phyloP scores from a whole-genome alignment of 2,329 filamentous ascomycete species.

The Dichotomopilus funicola region DNA sequence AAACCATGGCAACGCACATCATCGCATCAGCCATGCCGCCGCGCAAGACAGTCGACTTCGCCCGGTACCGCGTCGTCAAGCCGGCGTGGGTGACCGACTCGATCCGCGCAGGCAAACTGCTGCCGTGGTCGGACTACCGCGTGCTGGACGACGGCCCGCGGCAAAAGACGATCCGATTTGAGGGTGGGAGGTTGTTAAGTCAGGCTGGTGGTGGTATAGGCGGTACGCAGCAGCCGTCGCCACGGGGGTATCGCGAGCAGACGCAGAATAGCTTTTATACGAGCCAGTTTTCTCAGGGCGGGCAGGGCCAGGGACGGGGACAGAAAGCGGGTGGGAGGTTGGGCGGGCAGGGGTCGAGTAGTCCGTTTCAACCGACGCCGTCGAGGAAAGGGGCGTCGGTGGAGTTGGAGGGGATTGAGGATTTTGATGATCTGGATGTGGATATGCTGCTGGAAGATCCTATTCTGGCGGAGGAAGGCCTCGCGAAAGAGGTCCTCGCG shows the following conservation, averaged over 20 bases:
- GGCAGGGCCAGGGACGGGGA: slow-evolving; percentile 1
- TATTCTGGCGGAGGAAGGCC: neutral
- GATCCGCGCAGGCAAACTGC: slow-evolving; percentile 67
- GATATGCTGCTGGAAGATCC: slow-evolving; percentile 23
- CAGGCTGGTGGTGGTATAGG: slow-evolving; percentile 42
- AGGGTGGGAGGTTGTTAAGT: slow-evolving; percentile 57
- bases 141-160: slow-evolving; percentile 77
- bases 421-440: slow-evolving; percentile 34
- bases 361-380: slow-evolving; percentile 19
- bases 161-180: slow-evolving; percentile 67
- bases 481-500: neutral
- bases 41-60: slow-evolving; percentile 87
- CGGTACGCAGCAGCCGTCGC: slow-evolving; percentile 35
- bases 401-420: slow-evolving; percentile 33
- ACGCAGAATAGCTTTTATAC: slow-evolving; percentile 79
- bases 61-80: slow-evolving; percentile 83
- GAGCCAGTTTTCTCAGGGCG: slow-evolving; percentile 52
- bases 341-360: slow-evolving; percentile 23
- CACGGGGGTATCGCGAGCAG: slow-evolving; percentile 70
- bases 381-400: slow-evolving; percentile 11
- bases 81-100: slow-evolving; percentile 93
- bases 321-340: neutral
- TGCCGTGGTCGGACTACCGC: slow-evolving; percentile 82
- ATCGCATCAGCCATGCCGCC: slow-evolving; percentile 85
- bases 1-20: slow-evolving; percentile 93